These are phyloP conservation scores for Cryphonectria parasitica DNA, from an alignment of 2,329 filamentous ascomycete genomes.

Conservation along the genomic window DNA sequence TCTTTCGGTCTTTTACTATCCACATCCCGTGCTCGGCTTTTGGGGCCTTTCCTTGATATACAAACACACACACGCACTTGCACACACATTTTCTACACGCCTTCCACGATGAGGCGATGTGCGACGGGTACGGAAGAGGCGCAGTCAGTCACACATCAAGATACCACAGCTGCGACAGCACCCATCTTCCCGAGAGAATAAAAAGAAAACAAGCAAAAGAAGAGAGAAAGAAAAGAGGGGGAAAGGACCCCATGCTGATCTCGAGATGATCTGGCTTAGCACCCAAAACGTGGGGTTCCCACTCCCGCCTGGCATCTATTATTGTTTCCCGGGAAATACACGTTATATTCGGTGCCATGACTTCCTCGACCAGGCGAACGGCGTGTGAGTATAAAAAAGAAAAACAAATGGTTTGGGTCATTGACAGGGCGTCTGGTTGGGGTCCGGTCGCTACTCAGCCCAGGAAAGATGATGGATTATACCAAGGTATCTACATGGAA, in stretches of 20 bases:
- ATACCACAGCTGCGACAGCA: slow-evolving; percentile 13
- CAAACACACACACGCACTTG: neutral
- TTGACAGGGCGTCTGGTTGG: slow-evolving; percentile 26
- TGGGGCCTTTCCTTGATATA: neutral
- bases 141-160: neutral
- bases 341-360: slow-evolving; percentile 18
- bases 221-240: neutral
- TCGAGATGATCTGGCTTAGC: slow-evolving; percentile 14
- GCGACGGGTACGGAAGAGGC: neutral
- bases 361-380: slow-evolving; percentile 28
- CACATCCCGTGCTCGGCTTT: neutral
- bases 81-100: neutral
- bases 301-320: slow-evolving; percentile 14
- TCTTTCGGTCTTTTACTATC: neutral
- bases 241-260: neutral
- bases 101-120: neutral
- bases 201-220: neutral
- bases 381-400: slow-evolving; percentile 24
- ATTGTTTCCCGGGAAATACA: slow-evolving; percentile 18
- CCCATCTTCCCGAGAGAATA: neutral
- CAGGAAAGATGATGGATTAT: slow-evolving; percentile 22
- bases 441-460: slow-evolving; percentile 23
- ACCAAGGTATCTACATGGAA: slow-evolving; percentile 22
- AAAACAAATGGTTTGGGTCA: slow-evolving; percentile 13
- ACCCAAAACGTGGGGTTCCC: neutral